Conservation (phyloP, 306 rosid species). For the Hippophae tibetana region DNA sequence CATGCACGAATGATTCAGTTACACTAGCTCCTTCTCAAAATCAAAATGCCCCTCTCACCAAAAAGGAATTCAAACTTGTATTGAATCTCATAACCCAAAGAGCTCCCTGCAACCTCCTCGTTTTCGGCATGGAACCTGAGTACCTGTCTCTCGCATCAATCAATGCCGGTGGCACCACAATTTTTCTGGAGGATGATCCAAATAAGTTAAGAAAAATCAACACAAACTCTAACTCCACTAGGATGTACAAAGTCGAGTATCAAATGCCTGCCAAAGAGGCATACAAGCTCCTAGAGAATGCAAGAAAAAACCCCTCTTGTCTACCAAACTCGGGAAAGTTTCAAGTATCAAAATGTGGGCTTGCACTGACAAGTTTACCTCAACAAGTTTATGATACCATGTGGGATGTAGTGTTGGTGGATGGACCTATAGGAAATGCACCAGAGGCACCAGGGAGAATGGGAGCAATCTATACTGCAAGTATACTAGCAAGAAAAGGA, state of each 20-base stretch:
- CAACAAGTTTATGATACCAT: constrained; percentile 47
- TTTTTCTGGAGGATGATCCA: constrained; percentile 58
- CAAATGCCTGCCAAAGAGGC: constrained; percentile 54
- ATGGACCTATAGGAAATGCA: constrained; percentile 63
- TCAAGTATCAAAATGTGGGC: constrained; percentile 58
- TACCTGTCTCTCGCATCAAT: constrained; percentile 53
- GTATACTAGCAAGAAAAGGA: constrained; percentile 61
- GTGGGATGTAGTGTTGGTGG: constrained; percentile 75
- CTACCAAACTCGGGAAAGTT: constrained; percentile 31
- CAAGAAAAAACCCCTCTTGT: constrained; percentile 53
- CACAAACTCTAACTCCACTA: constrained; percentile 37
- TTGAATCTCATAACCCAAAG: constrained; percentile 44
- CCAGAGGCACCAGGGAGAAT: constrained; percentile 74
- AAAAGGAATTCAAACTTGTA: constrained; percentile 61
- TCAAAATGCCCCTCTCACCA: constrained; percentile 28
- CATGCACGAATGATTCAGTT: constrained; percentile 10
- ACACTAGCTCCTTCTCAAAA: constrained; percentile 21
- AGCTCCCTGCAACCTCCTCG: constrained; percentile 80
- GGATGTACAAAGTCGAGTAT: constrained; percentile 44
- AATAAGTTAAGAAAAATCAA: constrained; percentile 28
- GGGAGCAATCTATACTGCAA: constrained; percentile 61
- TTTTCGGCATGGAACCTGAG: constrained; percentile 67
- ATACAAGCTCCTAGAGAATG: constrained; percentile 55
- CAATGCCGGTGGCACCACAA: constrained; percentile 62
- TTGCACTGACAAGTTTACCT: constrained; percentile 66